Percentiles rank a stretch among this genome's conserved stretches.
Conservation (phyloP, 2,329 filamentous ascomycete species). For the Uncinocarpus reesii region DNA sequence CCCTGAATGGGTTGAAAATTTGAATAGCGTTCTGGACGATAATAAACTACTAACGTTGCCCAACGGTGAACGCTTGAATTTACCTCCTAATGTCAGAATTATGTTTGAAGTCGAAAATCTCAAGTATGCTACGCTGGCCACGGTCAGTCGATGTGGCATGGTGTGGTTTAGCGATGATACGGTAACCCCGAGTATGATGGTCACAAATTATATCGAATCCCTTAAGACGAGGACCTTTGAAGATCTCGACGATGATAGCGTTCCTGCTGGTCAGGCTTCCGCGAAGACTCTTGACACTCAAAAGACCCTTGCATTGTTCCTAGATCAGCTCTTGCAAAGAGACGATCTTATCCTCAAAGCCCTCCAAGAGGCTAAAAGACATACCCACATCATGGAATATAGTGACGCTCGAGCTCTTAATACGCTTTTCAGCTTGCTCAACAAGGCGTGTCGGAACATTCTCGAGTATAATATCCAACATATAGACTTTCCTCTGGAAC, state of each 20-base stretch:
- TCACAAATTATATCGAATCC: slow-evolving; percentile 77
- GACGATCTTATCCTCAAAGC: slow-evolving; percentile 73
- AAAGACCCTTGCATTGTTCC: slow-evolving; percentile 64
- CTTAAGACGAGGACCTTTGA: slow-evolving; percentile 79
- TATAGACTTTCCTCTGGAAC: slow-evolving; percentile 81
- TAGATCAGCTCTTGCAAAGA: slow-evolving; percentile 62
- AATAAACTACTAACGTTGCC: slow-evolving; percentile 96
- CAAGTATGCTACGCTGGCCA: slow-evolving; percentile 93
- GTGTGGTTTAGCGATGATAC: slow-evolving; percentile 99
- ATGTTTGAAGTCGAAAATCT: slow-evolving; percentile 99
- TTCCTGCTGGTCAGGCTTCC: slow-evolving; percentile 62
- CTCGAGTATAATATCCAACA: slow-evolving; percentile 96
- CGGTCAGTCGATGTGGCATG: slow-evolving; percentile 99
- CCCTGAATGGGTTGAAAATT: slow-evolving; percentile 98
- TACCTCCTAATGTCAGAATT: slow-evolving; percentile 90
- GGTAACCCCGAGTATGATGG: slow-evolving; percentile 85
- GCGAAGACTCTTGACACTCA: slow-evolving; percentile 72
- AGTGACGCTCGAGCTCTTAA: slow-evolving; percentile 81
- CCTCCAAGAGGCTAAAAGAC: slow-evolving; percentile 62
- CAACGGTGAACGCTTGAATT: slow-evolving; percentile 92
- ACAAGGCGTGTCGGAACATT: slow-evolving; percentile 83
- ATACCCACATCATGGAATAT: slow-evolving; percentile 97
- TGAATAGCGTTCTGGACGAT: slow-evolving; percentile 98
- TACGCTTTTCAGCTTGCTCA: slow-evolving; percentile 88
- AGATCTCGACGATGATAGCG: slow-evolving; percentile 86